These are phyloP conservation scores for Flaveria linearis DNA, from an alignment of 129 eudicot species.

Conservation along the genomic window DNA sequence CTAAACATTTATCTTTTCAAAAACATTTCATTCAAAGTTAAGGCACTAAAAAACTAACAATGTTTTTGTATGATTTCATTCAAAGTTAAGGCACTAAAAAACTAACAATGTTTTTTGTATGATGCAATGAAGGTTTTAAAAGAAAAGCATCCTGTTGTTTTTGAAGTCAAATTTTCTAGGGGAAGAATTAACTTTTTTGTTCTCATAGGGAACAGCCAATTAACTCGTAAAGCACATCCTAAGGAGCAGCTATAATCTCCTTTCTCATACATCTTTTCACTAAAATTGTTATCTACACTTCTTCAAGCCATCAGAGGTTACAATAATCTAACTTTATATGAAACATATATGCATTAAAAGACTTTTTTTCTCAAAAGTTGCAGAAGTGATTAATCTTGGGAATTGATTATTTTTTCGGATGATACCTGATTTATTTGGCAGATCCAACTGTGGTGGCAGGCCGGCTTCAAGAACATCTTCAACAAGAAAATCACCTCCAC, in stretches of 20 bases:
- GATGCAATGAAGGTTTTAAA: neutral
- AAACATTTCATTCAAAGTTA: neutral
- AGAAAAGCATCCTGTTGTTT: too few species aligned
- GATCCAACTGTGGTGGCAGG: slow-evolving; percentile 72
- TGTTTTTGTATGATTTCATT: neutral
- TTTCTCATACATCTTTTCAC: neutral
- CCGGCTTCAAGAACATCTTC: slow-evolving; percentile 89
- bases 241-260: neutral
- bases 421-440: slow-evolving; percentile 61
- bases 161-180: too few species aligned
- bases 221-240: too few species aligned
- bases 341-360: neutral
- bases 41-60: neutral
- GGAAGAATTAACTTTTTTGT: too few species aligned
- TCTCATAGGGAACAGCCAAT: too few species aligned
- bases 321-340: neutral
- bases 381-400: neutral
- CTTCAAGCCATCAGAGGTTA: slow-evolving; percentile 4
- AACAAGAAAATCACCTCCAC: slow-evolving; percentile 72
- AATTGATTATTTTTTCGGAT: neutral
- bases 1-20: neutral
- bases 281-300: neutral
- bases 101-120: neutral
- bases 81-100: slow-evolving; percentile 4
- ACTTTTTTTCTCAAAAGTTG: neutral